Conservation (phyloP, 2,329 filamentous ascomycete genomes). For the Seiridium unicorne region DNA sequence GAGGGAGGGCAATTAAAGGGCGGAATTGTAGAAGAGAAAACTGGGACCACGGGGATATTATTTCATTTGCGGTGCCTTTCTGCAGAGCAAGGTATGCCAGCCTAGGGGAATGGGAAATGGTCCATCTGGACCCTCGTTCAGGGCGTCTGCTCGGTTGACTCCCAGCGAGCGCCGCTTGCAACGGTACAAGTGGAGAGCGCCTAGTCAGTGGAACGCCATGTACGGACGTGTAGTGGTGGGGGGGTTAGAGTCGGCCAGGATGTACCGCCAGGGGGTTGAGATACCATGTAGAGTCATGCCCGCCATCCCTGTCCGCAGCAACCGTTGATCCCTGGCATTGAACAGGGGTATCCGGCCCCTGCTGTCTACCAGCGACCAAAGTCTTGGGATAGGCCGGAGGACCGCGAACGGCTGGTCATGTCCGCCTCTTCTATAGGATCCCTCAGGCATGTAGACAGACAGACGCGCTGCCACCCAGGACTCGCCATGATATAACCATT, state of each 20-base stretch:
- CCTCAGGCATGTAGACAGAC: too few relatives aligned
- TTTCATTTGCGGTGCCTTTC: constrained; percentile 13
- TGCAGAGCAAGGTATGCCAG: constrained; percentile 2
- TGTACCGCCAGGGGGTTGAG: not conserved
- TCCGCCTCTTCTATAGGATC: too few relatives aligned
- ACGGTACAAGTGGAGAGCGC: not conserved
- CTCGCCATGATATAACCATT: too few relatives aligned
- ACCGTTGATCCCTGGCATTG: too few relatives aligned
- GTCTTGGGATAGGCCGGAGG: too few relatives aligned
- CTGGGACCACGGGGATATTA: constrained; percentile 9
- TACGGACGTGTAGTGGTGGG: not conserved
- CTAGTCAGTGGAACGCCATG: not conserved
- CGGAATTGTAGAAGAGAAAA: constrained; percentile 5
- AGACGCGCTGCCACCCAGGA: too few relatives aligned
- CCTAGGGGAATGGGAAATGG: not conserved
- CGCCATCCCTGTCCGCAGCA: not conserved
- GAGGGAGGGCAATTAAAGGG: not conserved
- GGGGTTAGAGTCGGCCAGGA: not conserved
- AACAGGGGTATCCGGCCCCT: too few relatives aligned
- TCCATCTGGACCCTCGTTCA: constrained; percentile 2
- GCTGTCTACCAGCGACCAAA: too few relatives aligned
- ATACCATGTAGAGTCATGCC: not conserved
- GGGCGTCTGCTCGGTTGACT: not conserved
- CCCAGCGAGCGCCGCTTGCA: not conserved
- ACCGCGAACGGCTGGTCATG: too few relatives aligned